Evolutionary conservation across 768 basidiomycete genomes (phyloP), one percentile per base, ranked within the genome.

Genomic region (Tulasnella calospora): DNA sequence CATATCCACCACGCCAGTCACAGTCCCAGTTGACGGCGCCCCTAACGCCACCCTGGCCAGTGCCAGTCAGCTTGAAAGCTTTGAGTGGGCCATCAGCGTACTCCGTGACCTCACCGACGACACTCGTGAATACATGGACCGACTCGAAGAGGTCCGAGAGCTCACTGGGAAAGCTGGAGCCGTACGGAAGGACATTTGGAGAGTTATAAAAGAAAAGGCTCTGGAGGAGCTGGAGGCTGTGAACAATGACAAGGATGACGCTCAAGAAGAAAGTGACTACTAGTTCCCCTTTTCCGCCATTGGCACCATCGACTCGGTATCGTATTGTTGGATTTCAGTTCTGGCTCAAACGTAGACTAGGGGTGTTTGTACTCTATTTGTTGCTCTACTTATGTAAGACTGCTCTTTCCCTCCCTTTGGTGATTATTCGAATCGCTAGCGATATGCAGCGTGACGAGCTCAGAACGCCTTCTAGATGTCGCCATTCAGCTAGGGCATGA

Each of bases 31-130:
- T 30, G 73, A 73, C 12, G 33, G 33, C 21, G 78, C 73, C 19
- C 77, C 77, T 44, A 27, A 78, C 27, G 73, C 73, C n/a, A 79
- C 57, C 17, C 51, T 79, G 30, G 47, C 40, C 44, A 89, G 90
- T 30, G 89, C 92, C 77, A 87, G 89, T 85, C 92, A 93, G 80
- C 84, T 89, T 78, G 91, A 90, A 71, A 90, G 86, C 19, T 83
- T 95, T 77, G 93, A 94, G 82, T 94, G 93, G 82, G 90, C 91
- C 19, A 81, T 95, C 47, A 89, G 91, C 21, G 87, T 89, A 2
- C 84, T 95, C 74, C 89, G 92, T 74, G 94, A 96, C 81, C 85
- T 96, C 30, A 92, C 93, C 81, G 94, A 95, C 82, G 94, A 96
- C 81, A 92, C 92, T 7, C 87, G 93, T 69, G 94, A 95, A 83